Evolutionary conservation across 345 rosid genomes (phyloP).

Genomic region (Erodium maritimum): DNA sequence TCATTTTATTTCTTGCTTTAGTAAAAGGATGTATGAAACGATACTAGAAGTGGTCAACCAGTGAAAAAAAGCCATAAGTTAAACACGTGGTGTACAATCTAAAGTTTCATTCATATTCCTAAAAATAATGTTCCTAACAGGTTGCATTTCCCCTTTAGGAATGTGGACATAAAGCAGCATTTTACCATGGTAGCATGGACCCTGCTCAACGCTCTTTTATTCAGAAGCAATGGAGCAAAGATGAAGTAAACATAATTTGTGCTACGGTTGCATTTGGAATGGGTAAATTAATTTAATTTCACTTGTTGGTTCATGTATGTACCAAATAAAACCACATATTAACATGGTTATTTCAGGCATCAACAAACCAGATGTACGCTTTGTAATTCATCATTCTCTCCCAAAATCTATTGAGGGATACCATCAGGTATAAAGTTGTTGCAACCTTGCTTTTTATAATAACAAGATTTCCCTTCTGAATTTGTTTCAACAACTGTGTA

Average conservation of each 20-base stretch:
- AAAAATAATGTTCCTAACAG: slow-evolving; percentile 7
- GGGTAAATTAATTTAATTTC: slow-evolving; percentile 43
- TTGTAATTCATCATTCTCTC: slow-evolving; percentile 97
- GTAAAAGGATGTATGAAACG: background rate
- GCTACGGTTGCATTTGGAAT: slow-evolving; percentile 99
- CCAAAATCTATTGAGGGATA: slow-evolving; percentile 99
- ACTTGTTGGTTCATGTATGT: slow-evolving; percentile 10
- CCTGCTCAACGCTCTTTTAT: slow-evolving; percentile 56
- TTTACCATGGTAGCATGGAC: slow-evolving; percentile 95
- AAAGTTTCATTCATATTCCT: background rate
- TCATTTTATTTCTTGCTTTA: background rate
- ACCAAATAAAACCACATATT: slow-evolving; percentile 9
- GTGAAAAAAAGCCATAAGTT: too few relatives aligned
- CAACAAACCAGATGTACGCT: slow-evolving; percentile 98
- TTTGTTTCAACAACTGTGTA: background rate
- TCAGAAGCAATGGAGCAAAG: slow-evolving; percentile 99
- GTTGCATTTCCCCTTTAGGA: slow-evolving; percentile 32
- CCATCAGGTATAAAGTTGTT: slow-evolving; percentile 58
- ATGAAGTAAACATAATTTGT: slow-evolving; percentile 89
- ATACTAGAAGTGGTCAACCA: too few relatives aligned
- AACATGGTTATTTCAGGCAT: slow-evolving; percentile 51
- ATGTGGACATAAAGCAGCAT: slow-evolving; percentile 90
- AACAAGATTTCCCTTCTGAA: slow-evolving; percentile 1
- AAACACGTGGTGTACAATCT: background rate
- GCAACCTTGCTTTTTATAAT: background rate